Evolutionary conservation across 1,139 yeast genomes (phyloP), one percentile per base, ranked within the genome.

Genomic region (Nadsonia starkeyi-henricii): DNA sequence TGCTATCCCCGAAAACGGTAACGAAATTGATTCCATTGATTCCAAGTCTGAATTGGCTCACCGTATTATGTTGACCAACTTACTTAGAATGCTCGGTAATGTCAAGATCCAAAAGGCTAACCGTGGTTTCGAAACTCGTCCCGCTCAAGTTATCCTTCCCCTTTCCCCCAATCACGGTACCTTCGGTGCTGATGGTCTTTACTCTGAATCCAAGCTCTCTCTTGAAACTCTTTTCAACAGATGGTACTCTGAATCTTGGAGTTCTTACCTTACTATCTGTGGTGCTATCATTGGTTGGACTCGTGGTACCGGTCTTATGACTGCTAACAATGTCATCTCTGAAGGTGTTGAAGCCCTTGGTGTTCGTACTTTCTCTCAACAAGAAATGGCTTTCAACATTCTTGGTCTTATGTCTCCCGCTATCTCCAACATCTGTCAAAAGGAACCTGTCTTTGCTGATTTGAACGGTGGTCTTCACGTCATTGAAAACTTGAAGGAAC

Each of bases 221-320:
- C 75, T 91, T 60, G 98, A 91, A 73, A 89, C 97, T 39, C 74
- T 91, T 66, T 86, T 91, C 79, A 89, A 89, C 82, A 85, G 96
- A 77, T 91, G 98, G 98, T 77, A 82, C 69, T 89, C 97, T 47
- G 98, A 91, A 75, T 85, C 89, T 54, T 91, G 98, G 98, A 81
- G 82, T 49, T 74, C 85, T 57, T 93, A 85, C 73, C 81, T 91
- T 70, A 91, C 97, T 54, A 75, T 91, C 55, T 89, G 97, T 70
- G 98, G 98, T 75, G 96, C 97, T 48, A 78, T 91, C 57, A 91
- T 91, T 68, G 98, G 98, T 65, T 91, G 98, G 98, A 91, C 98
- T 55, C 86, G 98, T 78, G 98, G 98, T 70, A 91, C 98, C 54
- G 98, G 98, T 65, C 81, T 91, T 65, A 91, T 91, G 98, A 77